Evolutionary conservation across 1,284 basidiomycete genomes (phyloP).

Genomic region (Rhodotorula sp.): DNA sequence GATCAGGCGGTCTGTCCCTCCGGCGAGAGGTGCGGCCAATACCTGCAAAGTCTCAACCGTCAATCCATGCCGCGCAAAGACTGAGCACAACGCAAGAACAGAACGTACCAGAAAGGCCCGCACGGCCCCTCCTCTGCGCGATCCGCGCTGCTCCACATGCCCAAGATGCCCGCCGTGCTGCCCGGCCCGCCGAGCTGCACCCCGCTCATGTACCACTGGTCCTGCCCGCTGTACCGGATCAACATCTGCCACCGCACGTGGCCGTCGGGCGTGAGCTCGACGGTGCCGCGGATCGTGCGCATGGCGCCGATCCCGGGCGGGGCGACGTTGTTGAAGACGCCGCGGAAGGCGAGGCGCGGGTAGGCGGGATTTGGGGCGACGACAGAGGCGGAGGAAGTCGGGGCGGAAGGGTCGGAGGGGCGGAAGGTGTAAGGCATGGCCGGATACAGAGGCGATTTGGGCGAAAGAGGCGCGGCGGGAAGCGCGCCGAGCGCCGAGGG

Average conservation of each 20-base stretch:
- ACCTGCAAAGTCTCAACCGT: too few species aligned
- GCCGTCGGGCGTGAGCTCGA: slow-evolving; percentile 4
- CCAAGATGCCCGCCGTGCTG: slow-evolving; percentile 16
- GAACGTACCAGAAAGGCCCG: slow-evolving; percentile 35
- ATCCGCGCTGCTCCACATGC: slow-evolving; percentile 29
- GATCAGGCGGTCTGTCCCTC: too few species aligned
- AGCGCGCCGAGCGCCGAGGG: not conserved
- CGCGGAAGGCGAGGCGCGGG: slow-evolving; percentile 27
- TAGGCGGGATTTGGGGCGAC: not conserved
- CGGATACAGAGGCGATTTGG: not conserved
- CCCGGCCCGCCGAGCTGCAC: slow-evolving; percentile 23
- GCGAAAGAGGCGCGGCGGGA: not conserved
- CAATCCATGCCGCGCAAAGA: too few species aligned
- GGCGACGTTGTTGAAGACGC: slow-evolving; percentile 15
- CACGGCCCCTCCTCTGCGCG: slow-evolving; percentile 24
- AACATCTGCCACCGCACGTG: slow-evolving; percentile 20
- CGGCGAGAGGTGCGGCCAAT: too few species aligned
- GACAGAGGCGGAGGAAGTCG: not conserved
- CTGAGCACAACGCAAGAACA: too few species aligned
- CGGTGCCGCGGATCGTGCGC: slow-evolving; percentile 30
- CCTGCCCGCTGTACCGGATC: slow-evolving; percentile 27
- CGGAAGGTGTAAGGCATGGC: not conserved
- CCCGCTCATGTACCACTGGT: slow-evolving; percentile 35
- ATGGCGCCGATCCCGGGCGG: not conserved
- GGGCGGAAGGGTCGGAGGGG: not conserved